Conservation (phyloP, 257 asterid species). For the Cruciata laevipes region DNA sequence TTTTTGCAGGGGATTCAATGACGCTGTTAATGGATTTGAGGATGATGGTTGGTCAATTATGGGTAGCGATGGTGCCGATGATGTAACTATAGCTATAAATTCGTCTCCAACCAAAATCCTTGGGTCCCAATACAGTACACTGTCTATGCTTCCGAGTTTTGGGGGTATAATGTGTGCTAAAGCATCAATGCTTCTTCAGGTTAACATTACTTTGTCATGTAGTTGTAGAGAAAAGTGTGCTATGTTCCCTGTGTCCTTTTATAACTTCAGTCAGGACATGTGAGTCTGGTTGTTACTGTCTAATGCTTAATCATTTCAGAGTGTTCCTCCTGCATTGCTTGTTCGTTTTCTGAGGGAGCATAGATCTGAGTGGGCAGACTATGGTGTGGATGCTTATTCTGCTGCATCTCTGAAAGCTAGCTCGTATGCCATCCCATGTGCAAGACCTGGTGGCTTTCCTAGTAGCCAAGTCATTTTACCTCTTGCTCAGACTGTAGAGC, state of each 20-base stretch:
- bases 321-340: conserved; percentile 78
- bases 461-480: conserved; percentile 74
- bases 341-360: conserved; percentile 84
- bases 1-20: conserved; percentile 75
- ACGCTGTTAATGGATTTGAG: conserved; percentile 90
- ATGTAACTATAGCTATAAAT: conserved; percentile 72
- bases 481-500: conserved; percentile 74
- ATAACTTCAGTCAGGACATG: neutral
- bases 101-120: conserved; percentile 72
- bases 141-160: conserved; percentile 65
- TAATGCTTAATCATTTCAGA: conserved; percentile 29
- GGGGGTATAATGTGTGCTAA: conserved; percentile 94
- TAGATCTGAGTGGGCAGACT: conserved; percentile 91
- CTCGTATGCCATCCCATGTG: conserved; percentile 62
- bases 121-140: conserved; percentile 54
- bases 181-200: conserved; percentile 98
- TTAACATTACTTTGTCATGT: conserved; percentile 10
- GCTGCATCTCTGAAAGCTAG: conserved; percentile 74
- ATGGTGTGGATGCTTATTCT: conserved; percentile 68
- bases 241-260: neutral
- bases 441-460: conserved; percentile 60
- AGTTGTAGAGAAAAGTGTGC: neutral
- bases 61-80: conserved; percentile 83
- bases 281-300: neutral
- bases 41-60: conserved; percentile 93